Evolutionary conservation across 2,329 filamentous ascomycete species (phyloP), one percentile per base, ranked within the genome.

Genomic region (Penicillium palitans): DNA sequence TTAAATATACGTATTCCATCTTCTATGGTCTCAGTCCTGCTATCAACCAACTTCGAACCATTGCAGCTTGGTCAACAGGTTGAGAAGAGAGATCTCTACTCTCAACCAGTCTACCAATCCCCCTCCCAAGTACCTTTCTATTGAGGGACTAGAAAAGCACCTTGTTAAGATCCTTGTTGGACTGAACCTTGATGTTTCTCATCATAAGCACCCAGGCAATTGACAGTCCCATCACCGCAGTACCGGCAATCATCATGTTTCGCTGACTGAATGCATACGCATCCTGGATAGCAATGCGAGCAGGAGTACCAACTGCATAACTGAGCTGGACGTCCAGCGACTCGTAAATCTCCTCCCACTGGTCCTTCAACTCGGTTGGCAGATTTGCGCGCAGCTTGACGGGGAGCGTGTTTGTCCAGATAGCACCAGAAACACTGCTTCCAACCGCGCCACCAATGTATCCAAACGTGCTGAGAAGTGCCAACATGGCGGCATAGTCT

Each of bases 351-450:
- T 57, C 54, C 7, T 63, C 66, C 4, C 78, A 44, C 52, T 77
- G 74, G 66, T 3, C 56, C 44, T 59, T 51, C 10, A 52, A 52
- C 6, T 61, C 60, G 0, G 41, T 47, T 12, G 83, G 83, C 0
- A 85, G 73, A 53, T 80, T 74, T 45, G 71, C 67, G 19, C 59
- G 61, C 7, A 87, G 74, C 0, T 77, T 76, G 5, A 71, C 68
- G 4, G 77, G 78, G 68, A 88, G 83, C 0, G 82, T 80, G 56
- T 81, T 79, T 0, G 80, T 83, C 85, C 85, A 89, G 64, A 89
- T 85, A 24, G 84, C 84, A 0, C 78, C 79, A 1, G 85, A 79
- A 44, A 88, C 79, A 12, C 84, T 80, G 8, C 73, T 76, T 1
- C 84, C 84, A 9, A 85, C 71, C 0, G 83, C 81, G 12, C 76